phyloP scores from a whole-genome alignment of 2,329 filamentous ascomycete genomes.

The Eutypella sp. region DNA sequence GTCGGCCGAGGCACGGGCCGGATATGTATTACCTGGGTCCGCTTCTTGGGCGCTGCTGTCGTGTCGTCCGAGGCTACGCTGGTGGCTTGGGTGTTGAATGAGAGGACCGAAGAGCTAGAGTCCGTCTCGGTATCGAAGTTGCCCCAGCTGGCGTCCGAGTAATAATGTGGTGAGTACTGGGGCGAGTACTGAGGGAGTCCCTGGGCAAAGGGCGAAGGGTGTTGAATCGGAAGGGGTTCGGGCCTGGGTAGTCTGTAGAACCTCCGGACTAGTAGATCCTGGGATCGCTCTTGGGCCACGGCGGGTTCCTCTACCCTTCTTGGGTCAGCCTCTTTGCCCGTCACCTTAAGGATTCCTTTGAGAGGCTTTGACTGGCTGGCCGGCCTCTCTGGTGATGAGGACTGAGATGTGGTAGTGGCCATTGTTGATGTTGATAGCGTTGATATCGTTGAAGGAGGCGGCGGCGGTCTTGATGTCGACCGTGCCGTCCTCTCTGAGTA shows the following conservation, averaged over 20 bases:
- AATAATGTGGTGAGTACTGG: constrained; percentile 21
- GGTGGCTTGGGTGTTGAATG: constrained; percentile 33
- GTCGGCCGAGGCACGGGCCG: constrained; percentile 20
- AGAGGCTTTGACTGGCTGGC: background rate
- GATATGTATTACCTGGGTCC: constrained; percentile 23
- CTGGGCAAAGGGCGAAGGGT: constrained; percentile 7
- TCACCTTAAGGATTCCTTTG: background rate
- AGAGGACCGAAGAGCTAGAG: constrained; percentile 31
- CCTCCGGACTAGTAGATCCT: constrained; percentile 24
- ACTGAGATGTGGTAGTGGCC: background rate
- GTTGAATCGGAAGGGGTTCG: constrained; percentile 12
- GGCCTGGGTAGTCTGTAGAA: constrained; percentile 23
- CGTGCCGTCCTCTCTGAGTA: background rate
- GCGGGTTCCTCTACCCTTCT: background rate
- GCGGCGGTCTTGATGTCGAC: background rate
- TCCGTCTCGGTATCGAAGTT: constrained; percentile 30
- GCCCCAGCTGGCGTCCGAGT: constrained; percentile 20
- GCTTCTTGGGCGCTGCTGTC: constrained; percentile 13
- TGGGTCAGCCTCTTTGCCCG: background rate
- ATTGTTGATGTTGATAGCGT: background rate
- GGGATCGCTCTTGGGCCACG: constrained; percentile 7
- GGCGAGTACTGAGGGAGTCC: constrained; percentile 17
- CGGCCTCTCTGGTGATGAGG: background rate
- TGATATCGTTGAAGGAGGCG: background rate
- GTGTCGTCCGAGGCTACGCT: constrained; percentile 29